Conservation (phyloP, 2,329 filamentous ascomycete species). For the Beauveria medogensis region DNA sequence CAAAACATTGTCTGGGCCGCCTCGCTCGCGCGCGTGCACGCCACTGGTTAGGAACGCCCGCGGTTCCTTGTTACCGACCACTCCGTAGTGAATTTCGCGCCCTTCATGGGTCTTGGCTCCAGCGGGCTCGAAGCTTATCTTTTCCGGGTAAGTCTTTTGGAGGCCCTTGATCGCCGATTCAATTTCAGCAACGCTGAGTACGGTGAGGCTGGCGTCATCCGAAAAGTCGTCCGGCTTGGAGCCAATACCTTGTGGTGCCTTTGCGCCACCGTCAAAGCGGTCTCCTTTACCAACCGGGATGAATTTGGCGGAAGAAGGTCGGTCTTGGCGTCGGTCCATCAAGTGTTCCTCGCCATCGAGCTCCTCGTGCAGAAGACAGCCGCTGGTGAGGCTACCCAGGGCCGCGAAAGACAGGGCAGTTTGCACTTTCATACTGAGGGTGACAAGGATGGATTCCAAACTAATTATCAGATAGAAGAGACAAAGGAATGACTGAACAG, state of each 20-base stretch:
- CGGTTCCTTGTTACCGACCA: conserved; percentile 36
- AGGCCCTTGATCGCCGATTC: background rate
- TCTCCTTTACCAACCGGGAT: conserved; percentile 34
- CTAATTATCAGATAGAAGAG: background rate
- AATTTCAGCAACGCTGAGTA: conserved; percentile 23
- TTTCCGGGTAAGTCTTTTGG: background rate
- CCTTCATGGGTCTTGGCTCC: conserved; percentile 37
- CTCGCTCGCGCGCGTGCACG: conserved; percentile 51
- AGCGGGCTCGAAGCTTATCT: conserved; percentile 16
- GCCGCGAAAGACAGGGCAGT: conserved; percentile 14
- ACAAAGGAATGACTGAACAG: background rate
- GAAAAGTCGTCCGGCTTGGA: conserved; percentile 35
- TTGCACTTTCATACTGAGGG: conserved; percentile 21
- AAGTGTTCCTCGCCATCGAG: conserved; percentile 13
- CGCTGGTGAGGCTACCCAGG: conserved; percentile 17
- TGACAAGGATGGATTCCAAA: background rate
- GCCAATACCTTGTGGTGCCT: conserved; percentile 24
- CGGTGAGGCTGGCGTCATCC: conserved; percentile 28
- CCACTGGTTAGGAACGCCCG: conserved; percentile 44
- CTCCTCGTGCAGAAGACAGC: conserved; percentile 33
- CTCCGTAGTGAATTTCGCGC: conserved; percentile 29
- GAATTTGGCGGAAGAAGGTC: conserved; percentile 16
- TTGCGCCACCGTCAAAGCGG: conserved; percentile 32
- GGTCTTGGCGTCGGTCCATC: conserved; percentile 11
- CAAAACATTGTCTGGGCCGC: conserved; percentile 45